These are phyloP conservation scores for Aspergillus biplanus DNA, from an alignment of 495 filamentous ascomycete species.

Conservation along the genomic window DNA sequence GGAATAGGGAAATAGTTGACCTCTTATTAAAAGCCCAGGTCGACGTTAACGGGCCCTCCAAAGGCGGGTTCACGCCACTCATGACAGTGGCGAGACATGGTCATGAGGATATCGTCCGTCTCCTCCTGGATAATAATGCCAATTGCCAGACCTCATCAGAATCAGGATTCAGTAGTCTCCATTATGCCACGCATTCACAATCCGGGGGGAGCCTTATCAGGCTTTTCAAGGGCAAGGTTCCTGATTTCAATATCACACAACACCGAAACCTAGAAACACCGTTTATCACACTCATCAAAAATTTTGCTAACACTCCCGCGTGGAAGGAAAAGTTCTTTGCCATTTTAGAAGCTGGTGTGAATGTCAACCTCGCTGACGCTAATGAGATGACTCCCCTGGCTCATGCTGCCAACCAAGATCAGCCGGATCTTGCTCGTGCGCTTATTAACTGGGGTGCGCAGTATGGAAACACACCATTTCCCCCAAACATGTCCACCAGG, in stretches of 20 bases:
- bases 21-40: slow-evolving; percentile 21
- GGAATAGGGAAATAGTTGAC: neutral
- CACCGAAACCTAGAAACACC: slow-evolving; percentile 4
- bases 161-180: slow-evolving; percentile 16
- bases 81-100: slow-evolving; percentile 23
- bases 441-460: neutral
- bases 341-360: neutral
- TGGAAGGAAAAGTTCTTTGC: slow-evolving; percentile 13
- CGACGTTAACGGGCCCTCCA: slow-evolving; percentile 21
- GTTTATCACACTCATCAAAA: slow-evolving; percentile 8
- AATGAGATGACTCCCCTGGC: slow-evolving; percentile 1
- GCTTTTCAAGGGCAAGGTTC: neutral
- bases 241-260: slow-evolving; percentile 5
- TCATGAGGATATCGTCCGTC: slow-evolving; percentile 17
- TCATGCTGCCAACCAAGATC: neutral
- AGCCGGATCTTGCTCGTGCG: neutral
- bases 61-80: slow-evolving; percentile 18
- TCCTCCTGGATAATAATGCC: slow-evolving; percentile 27
- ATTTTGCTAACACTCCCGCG: neutral
- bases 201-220: slow-evolving; percentile 7
- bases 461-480: neutral
- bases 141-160: neutral
- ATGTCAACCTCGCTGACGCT: slow-evolving; percentile 5
- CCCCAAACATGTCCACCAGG: neutral
- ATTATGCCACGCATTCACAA: slow-evolving; percentile 15